Conservation (phyloP, 768 basidiomycete genomes). For the Serendipita vermifera region DNA sequence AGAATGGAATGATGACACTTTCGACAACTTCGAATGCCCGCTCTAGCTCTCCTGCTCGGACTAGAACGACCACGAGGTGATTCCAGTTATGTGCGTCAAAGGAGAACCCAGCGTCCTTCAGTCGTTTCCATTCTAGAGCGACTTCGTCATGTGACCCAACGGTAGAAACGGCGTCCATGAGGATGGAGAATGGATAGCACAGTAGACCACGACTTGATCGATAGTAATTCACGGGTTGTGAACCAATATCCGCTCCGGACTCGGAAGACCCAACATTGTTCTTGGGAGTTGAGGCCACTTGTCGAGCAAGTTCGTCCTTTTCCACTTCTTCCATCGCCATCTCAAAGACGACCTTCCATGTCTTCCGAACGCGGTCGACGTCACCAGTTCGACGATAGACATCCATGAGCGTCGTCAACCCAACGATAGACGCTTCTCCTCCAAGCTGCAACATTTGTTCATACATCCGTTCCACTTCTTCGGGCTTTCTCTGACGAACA, state of each 20-base stretch:
- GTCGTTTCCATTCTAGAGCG: constrained; percentile 49
- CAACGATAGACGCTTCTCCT: constrained; percentile 43
- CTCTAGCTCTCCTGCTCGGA: constrained; percentile 69
- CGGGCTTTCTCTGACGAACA: constrained; percentile 29
- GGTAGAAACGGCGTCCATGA: constrained; percentile 59
- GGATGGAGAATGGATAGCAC: constrained; percentile 66
- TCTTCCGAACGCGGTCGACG: constrained; percentile 36
- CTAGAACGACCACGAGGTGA: constrained; percentile 57
- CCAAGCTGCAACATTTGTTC: constrained; percentile 40
- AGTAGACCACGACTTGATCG: no score
- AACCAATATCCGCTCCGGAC: no score
- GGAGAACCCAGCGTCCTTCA: constrained; percentile 49
- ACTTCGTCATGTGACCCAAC: constrained; percentile 50
- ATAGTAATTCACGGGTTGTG: no score
- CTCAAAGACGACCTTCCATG: constrained; percentile 60
- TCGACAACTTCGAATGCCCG: constrained; percentile 77
- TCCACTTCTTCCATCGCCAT: constrained; percentile 36
- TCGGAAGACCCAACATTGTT: no score
- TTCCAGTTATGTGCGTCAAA: constrained; percentile 93
- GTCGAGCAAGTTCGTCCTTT: constrained; percentile 10
- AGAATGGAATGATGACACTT: constrained; percentile 53
- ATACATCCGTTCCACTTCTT: constrained; percentile 46
- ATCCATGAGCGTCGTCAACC: constrained; percentile 55
- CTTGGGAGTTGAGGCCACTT: background rate
- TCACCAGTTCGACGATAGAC: constrained; percentile 52